Evolutionary conservation across 805 yeast species (phyloP).

Genomic region (Cyberlindnera xylosilytica): DNA sequence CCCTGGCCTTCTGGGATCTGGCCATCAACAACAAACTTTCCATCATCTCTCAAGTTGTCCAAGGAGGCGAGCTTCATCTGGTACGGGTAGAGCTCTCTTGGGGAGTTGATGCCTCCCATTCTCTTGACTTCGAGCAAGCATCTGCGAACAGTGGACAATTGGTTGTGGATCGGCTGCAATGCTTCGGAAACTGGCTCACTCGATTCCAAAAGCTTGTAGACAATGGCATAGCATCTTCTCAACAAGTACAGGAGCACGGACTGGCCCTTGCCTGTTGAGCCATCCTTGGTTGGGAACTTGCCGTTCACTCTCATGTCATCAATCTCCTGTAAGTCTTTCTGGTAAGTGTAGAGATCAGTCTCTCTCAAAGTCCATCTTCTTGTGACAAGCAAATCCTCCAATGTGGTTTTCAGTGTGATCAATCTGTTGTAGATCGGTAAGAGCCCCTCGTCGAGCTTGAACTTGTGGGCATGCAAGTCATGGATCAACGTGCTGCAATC

Average conservation of each 20-base stretch:
- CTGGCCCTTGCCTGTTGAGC: constrained; percentile 46
- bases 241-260: constrained; percentile 68
- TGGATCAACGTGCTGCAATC: constrained; percentile 74
- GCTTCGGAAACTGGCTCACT: constrained; percentile 96
- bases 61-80: constrained; percentile 90
- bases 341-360: constrained; percentile 86
- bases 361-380: constrained; percentile 97
- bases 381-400: constrained; percentile 83
- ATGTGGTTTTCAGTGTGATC: constrained; percentile 60
- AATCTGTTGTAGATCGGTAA: constrained; percentile 61
- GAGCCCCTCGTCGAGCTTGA: constrained; percentile 47
- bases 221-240: constrained; percentile 86
- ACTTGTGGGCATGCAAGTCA: constrained; percentile 52
- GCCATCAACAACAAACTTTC: constrained; percentile 84
- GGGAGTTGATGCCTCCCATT: constrained; percentile 85
- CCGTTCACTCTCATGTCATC: constrained; percentile 71
- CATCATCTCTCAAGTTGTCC: constrained; percentile 84
- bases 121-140: constrained; percentile 87
- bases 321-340: constrained; percentile 65
- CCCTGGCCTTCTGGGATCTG: constrained; percentile 99
- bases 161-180: constrained; percentile 90
- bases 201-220: constrained; percentile 84
- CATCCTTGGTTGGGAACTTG: constrained; percentile 38
- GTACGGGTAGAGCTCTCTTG: constrained; percentile 91
- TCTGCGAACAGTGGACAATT: constrained; percentile 84